A percentile compares a stretch with the other conserved stretches of the same genome.
phyloP scores from a whole-genome alignment of 306 rosid genomes.

The Vigna reflexopilosa region DNA sequence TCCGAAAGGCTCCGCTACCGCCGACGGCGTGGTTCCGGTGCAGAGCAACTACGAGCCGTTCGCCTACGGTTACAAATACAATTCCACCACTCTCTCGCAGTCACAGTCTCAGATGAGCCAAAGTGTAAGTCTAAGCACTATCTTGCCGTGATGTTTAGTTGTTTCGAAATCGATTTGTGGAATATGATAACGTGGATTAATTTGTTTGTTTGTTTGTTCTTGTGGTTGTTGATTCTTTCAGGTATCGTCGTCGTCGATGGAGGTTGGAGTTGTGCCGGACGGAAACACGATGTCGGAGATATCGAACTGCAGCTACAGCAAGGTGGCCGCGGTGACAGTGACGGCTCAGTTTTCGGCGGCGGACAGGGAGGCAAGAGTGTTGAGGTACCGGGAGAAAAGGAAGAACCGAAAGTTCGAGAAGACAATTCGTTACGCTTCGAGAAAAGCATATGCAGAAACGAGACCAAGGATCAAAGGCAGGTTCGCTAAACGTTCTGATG shows the following conservation, averaged over 20 bases:
- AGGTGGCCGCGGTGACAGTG: constrained; percentile 55
- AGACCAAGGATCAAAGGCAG: constrained; percentile 97
- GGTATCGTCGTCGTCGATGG: constrained; percentile 90
- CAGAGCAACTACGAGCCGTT: constrained; percentile 67
- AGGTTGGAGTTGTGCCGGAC: constrained; percentile 87
- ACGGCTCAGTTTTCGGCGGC: constrained; percentile 71
- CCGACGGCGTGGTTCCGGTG: constrained; percentile 86
- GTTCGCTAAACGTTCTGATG: constrained; percentile 84
- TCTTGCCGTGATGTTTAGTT: neutral
- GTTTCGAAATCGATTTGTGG: neutral
- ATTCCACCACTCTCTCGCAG: constrained; percentile 25
- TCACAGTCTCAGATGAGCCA: constrained; percentile 62
- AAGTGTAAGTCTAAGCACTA: constrained; percentile 63
- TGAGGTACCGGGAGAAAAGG: constrained; percentile 98
- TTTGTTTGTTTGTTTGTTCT: neutral
- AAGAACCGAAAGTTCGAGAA: constrained; percentile 97
- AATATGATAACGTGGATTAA: neutral
- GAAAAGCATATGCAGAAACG: constrained; percentile 95
- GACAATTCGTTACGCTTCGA: constrained; percentile 92
- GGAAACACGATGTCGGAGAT: constrained; percentile 62
- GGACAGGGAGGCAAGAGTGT: constrained; percentile 87
- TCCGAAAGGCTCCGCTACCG: constrained; percentile 67
- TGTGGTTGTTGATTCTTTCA: constrained; percentile 32
- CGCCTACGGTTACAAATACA: constrained; percentile 52
- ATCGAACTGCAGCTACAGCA: constrained; percentile 52